Evolutionary conservation across 305 asterid genomes (phyloP), one percentile per base, ranked within the genome.

Genomic region (Fraxinus sp.): DNA sequence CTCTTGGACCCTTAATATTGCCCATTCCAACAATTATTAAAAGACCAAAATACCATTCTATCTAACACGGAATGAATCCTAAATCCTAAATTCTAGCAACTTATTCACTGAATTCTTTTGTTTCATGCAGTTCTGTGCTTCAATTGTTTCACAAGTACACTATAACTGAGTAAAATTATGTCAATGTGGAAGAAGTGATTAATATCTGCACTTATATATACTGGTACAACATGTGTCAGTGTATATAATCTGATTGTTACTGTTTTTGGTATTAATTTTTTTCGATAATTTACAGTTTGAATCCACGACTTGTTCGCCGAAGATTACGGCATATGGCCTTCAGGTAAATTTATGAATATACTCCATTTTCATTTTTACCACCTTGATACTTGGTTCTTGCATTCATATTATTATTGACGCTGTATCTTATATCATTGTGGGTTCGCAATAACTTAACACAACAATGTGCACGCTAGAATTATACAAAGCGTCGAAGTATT

Each of bases 251-350:
- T 9, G 7, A 24, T 24, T 66, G n/a, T 26, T 66, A 66, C 35
- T 26, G 7, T 79, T 55, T 62, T 26, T 49, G 59, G 24, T 16
- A 11, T 46, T 26, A 18, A 49, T 20, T 77, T 78, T 80, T 77
- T 80, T 59, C 80, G 83, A 41, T 72, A 68, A 43, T 52, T 86
- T 78, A 71, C 95, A 94, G 99, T 87, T 89, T 96, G 85, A 92
- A 92, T 89, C 93, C 92, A 39, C 89, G 93, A 52, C 95, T 93
- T 77, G 99, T 95, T 77, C 98, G 98, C 70, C 89, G 97, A 89
- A 95, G 98, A 88, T 85, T 95, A 64, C 91, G 98, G 2, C 98
- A 95, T 86, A 78, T 96, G 18, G 98, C 99, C 77, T 90, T 86
- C 87, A 92, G 98, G 99, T 94, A 89, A 89, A 66, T 59, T 79